Conservation (phyloP, 2,329 filamentous ascomycete genomes). For the Neonectria magnoliae region DNA sequence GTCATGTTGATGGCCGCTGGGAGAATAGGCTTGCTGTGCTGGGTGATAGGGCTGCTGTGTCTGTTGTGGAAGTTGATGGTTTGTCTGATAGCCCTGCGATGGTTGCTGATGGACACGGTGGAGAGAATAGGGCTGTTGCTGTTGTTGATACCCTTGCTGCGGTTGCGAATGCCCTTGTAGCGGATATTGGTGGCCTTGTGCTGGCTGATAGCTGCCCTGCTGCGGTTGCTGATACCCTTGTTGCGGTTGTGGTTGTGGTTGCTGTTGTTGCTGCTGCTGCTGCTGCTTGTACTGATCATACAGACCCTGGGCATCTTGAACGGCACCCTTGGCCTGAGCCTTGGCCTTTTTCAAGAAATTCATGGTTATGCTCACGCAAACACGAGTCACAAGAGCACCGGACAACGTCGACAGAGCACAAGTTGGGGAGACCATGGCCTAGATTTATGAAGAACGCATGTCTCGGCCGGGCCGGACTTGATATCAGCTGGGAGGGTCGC, state of each 20-base stretch:
- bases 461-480: background rate
- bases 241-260: background rate
- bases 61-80: too few relatives aligned
- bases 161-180: background rate
- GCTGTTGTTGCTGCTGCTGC: constrained; percentile 4
- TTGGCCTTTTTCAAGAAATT: constrained; percentile 19
- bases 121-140: background rate
- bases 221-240: constrained; percentile 1
- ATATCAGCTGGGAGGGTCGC: background rate
- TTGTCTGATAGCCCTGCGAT: background rate
- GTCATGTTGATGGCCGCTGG: background rate
- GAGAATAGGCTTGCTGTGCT: background rate
- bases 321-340: constrained; percentile 15
- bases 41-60: too few relatives aligned
- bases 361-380: background rate
- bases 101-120: background rate
- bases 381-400: background rate
- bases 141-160: background rate
- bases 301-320: constrained; percentile 19
- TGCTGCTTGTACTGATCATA: constrained; percentile 12
- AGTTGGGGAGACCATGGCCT: background rate
- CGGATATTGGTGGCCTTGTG: background rate
- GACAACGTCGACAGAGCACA: background rate
- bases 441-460: background rate
- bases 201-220: background rate